phyloP scores from a whole-genome alignment of 805 yeast genomes.

The Candida khao-thaluensis region DNA sequence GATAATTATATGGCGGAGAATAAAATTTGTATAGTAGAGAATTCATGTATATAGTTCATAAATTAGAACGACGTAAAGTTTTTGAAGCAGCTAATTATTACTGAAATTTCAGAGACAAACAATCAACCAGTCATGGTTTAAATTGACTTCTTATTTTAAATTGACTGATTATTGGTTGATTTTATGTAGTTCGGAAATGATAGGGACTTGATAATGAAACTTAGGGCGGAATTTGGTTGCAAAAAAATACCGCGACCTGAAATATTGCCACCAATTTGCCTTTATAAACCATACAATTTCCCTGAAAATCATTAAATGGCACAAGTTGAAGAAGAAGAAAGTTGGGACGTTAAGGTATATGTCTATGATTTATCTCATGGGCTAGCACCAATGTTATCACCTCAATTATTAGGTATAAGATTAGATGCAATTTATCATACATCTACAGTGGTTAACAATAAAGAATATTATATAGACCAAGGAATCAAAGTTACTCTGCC shows the following conservation, averaged over 20 bases:
- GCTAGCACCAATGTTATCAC: slow-evolving; percentile 52
- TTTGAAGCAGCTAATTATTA: too few species aligned
- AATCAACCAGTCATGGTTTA: too few species aligned
- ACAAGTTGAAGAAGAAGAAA: slow-evolving; percentile 19
- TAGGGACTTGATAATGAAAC: too few species aligned
- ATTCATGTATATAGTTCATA: too few species aligned
- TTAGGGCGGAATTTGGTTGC: background rate
- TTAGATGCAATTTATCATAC: slow-evolving; percentile 71
- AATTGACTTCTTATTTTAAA: too few species aligned
- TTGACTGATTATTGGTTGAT: too few species aligned
- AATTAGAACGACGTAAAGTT: too few species aligned
- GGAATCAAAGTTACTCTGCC: slow-evolving; percentile 43
- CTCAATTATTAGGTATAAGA: slow-evolving; percentile 49
- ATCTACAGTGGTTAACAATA: slow-evolving; percentile 51
- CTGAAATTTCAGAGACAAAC: too few species aligned
- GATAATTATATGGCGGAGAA: background rate
- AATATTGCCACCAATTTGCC: slow-evolving; percentile 3
- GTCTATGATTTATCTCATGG: slow-evolving; percentile 67
- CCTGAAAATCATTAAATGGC: background rate
- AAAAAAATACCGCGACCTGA: slow-evolving; percentile 2
- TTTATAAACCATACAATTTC: background rate
- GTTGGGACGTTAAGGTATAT: slow-evolving; percentile 48
- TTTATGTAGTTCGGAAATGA: too few species aligned
- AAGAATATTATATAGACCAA: slow-evolving; percentile 58
- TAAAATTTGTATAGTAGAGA: background rate